Conservation (phyloP, 1,284 basidiomycete species). For the Moesziomyces parantarcticus region DNA sequence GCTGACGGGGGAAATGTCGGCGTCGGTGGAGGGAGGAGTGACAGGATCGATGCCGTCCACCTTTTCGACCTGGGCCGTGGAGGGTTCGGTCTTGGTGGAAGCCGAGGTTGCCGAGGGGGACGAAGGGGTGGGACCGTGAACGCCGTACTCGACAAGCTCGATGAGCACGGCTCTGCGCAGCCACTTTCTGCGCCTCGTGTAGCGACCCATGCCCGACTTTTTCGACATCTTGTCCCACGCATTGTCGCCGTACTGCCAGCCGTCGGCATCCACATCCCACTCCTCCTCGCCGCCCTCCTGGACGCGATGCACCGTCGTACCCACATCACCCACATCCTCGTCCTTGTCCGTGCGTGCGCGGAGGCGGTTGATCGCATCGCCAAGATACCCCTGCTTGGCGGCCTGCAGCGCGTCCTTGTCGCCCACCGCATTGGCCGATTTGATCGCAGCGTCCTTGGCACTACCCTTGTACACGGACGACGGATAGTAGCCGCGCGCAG, state of each 20-base stretch:
- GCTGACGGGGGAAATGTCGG: slow-evolving; percentile 16
- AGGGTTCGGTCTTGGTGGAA: slow-evolving; percentile 2
- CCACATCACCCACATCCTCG: slow-evolving; percentile 28
- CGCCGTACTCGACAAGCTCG: slow-evolving; percentile 61
- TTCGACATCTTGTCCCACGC: slow-evolving; percentile 86
- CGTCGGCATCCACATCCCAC: slow-evolving; percentile 79
- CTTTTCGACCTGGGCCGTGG: slow-evolving; percentile 2
- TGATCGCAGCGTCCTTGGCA: slow-evolving; percentile 44
- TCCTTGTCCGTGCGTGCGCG: slow-evolving; percentile 13
- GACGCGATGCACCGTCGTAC: slow-evolving; percentile 19
- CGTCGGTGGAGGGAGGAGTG: slow-evolving; percentile 3
- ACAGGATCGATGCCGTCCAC: slow-evolving; percentile 13
- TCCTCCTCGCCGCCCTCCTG: slow-evolving; percentile 7
- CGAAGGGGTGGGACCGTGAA: slow-evolving; percentile 25
- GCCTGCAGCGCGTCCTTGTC: slow-evolving; percentile 34
- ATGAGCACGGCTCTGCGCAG: slow-evolving; percentile 68
- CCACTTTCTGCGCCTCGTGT: slow-evolving; percentile 69
- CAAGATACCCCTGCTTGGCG: slow-evolving; percentile 46
- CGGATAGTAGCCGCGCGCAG: slow-evolving; percentile 20
- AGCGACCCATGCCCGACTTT: slow-evolving; percentile 83
- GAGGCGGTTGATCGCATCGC: slow-evolving; percentile 42
- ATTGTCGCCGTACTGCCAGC: slow-evolving; percentile 95
- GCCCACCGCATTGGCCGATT: slow-evolving; percentile 15
- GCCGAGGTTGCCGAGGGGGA: background rate
- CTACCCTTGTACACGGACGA: slow-evolving; percentile 31